Conservation (phyloP, 1,284 basidiomycete species). For the Neonothopanus nambi region DNA sequence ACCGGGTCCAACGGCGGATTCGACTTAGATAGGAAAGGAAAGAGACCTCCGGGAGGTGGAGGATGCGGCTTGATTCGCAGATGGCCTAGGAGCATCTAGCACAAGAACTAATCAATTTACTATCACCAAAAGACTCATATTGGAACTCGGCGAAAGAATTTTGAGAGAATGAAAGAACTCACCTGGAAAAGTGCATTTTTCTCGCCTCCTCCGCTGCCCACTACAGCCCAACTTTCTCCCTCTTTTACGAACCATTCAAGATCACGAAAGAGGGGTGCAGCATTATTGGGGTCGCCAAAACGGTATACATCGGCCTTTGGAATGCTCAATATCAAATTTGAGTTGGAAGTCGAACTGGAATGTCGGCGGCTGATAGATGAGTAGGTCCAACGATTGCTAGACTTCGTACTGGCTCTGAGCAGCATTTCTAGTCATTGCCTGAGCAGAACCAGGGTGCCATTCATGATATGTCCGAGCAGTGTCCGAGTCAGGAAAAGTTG, state of each 20-base stretch:
- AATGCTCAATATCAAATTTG: constrained; percentile 32
- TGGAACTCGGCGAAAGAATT: background rate
- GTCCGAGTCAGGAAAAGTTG: no score
- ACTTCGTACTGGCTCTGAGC: no score
- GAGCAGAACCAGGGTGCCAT: no score
- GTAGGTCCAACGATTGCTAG: no score
- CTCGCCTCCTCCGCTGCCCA: constrained; percentile 56
- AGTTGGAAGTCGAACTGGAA: background rate
- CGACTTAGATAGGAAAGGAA: constrained; percentile 59
- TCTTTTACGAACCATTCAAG: constrained; percentile 63
- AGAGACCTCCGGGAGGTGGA: constrained; percentile 63
- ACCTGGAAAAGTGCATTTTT: constrained; percentile 64
- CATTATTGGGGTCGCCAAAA: constrained; percentile 47
- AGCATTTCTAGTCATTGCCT: no score
- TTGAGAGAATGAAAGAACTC: constrained; percentile 18
- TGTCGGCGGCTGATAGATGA: background rate
- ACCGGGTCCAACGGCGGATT: constrained; percentile 42
- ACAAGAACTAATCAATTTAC: constrained; percentile 10
- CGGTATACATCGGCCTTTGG: constrained; percentile 48
- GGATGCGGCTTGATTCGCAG: constrained; percentile 64
- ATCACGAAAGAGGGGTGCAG: constrained; percentile 51
- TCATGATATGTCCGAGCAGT: no score
- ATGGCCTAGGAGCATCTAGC: constrained; percentile 67
- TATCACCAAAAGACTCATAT: background rate
- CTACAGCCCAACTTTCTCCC: constrained; percentile 72